Conservation (phyloP, 1,284 basidiomycete species). For the Inonotus hispidus region DNA sequence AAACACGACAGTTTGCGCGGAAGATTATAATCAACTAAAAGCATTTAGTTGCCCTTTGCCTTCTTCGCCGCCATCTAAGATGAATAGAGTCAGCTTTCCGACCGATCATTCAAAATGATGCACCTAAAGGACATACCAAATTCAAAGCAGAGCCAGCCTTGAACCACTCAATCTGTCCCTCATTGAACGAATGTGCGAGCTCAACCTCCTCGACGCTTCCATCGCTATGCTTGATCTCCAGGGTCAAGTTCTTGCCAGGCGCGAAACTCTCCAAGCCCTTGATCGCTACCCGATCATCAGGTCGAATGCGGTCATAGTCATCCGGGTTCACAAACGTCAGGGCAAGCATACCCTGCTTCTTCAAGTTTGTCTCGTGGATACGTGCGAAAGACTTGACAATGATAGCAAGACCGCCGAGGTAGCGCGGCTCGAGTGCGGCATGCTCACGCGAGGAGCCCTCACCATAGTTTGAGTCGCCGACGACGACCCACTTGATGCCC, state of each 20-base stretch:
- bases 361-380: slow-evolving; percentile 98
- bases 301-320: slow-evolving; percentile 87
- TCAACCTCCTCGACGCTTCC: slow-evolving; percentile 68
- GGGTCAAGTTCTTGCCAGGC: slow-evolving; percentile 83
- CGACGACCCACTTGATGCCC: slow-evolving; percentile 93
- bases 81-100: neutral
- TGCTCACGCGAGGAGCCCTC: slow-evolving; percentile 98
- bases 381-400: slow-evolving; percentile 94
- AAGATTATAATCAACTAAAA: too few relatives aligned
- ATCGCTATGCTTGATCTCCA: slow-evolving; percentile 78
- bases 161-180: slow-evolving; percentile 93
- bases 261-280: slow-evolving; percentile 79
- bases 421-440: slow-evolving; percentile 96
- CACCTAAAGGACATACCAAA: slow-evolving; percentile 39
- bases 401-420: slow-evolving; percentile 93
- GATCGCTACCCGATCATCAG: slow-evolving; percentile 82
- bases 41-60: slow-evolving; percentile 37
- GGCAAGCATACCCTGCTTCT: slow-evolving; percentile 96
- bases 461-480: slow-evolving; percentile 95
- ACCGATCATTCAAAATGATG: neutral
- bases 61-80: slow-evolving; percentile 42
- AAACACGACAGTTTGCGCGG: neutral
- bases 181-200: slow-evolving; percentile 79
- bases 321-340: slow-evolving; percentile 83
- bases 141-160: slow-evolving; percentile 88